A percentile compares a stretch with the other conserved stretches of the same genome.
These are phyloP conservation scores for Aspergillus proliferans DNA, from an alignment of 2,329 filamentous ascomycete genomes.

Conservation along the genomic window DNA sequence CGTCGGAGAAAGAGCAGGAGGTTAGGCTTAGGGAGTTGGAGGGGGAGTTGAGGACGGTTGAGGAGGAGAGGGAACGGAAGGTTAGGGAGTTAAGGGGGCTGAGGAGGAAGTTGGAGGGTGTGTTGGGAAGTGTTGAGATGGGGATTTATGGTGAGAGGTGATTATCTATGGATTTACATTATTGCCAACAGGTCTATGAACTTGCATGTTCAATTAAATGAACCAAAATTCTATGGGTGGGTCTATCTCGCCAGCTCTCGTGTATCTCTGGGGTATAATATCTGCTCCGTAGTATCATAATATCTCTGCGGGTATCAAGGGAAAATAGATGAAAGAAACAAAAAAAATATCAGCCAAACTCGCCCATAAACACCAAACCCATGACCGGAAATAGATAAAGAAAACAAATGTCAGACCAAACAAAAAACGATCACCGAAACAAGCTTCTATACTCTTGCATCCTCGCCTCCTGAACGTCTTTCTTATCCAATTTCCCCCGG, in stretches of 20 bases:
- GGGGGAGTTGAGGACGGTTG: constrained; percentile 38
- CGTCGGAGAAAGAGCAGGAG: constrained; percentile 41
- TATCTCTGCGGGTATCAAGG: neutral
- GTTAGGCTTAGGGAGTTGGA: constrained; percentile 38
- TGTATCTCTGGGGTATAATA: no score
- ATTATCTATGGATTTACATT: neutral
- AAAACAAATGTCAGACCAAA: constrained; percentile 1
- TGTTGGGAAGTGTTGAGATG: constrained; percentile 36
- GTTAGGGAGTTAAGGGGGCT: constrained; percentile 37
- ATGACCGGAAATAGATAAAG: neutral
- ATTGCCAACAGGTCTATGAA: neutral
- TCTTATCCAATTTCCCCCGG: constrained; percentile 52
- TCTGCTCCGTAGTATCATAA: no score
- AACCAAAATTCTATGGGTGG: no score
- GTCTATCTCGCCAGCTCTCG: no score
- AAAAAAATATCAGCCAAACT: neutral
- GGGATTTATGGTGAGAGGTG: constrained; percentile 26
- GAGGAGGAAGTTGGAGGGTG: constrained; percentile 46
- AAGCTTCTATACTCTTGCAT: constrained; percentile 56
- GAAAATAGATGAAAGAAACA: neutral
- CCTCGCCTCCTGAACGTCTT: constrained; percentile 57
- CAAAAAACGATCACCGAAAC: constrained; percentile 39
- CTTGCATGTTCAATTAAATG: no score
- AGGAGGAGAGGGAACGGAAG: constrained; percentile 38
- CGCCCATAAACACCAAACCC: neutral